These are phyloP conservation scores for Diddensiella caesifluorescens DNA, from an alignment of 805 yeast genomes.

Conservation along the genomic window DNA sequence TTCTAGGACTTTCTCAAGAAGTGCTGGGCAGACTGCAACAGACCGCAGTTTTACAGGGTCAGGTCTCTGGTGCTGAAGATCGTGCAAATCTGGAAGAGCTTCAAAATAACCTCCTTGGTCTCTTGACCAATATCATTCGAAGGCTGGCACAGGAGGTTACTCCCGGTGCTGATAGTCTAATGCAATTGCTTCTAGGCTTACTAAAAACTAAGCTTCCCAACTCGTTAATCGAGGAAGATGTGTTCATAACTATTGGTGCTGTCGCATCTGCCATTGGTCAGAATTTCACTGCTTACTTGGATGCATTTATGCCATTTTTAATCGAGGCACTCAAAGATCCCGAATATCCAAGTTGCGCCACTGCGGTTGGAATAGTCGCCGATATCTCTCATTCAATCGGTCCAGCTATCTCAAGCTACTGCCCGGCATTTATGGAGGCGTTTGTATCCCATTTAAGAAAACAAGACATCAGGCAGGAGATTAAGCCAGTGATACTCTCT, in stretches of 20 bases:
- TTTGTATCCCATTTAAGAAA: slow-evolving; percentile 69
- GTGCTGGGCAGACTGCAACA: slow-evolving; percentile 66
- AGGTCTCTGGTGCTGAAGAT: slow-evolving; percentile 62
- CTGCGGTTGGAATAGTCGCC: slow-evolving; percentile 93
- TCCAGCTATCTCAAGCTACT: slow-evolving; percentile 62
- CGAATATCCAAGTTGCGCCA: slow-evolving; percentile 75
- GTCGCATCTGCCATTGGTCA: slow-evolving; percentile 76
- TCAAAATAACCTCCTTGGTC: slow-evolving; percentile 70
- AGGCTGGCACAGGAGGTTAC: slow-evolving; percentile 63
- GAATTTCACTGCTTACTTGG: slow-evolving; percentile 70
- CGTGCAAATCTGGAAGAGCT: slow-evolving; percentile 77
- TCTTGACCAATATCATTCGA: slow-evolving; percentile 78
- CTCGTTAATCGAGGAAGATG: slow-evolving; percentile 87
- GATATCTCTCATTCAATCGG: slow-evolving; percentile 91
- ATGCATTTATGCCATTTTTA: slow-evolving; percentile 76
- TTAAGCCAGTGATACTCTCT: slow-evolving; percentile 82
- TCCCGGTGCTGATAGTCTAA: slow-evolving; percentile 72
- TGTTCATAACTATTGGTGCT: slow-evolving; percentile 86
- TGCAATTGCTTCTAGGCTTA: slow-evolving; percentile 75
- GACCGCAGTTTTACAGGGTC: slow-evolving; percentile 55
- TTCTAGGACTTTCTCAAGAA: slow-evolving; percentile 69
- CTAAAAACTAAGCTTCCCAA: slow-evolving; percentile 58
- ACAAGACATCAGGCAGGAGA: slow-evolving; percentile 65
- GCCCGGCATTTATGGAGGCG: slow-evolving; percentile 75
- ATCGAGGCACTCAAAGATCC: slow-evolving; percentile 73